A percentile compares a stretch with the other conserved stretches of the same genome.
Evolutionary conservation across 345 rosid genomes (phyloP).

Genomic region (Hibiscus trionum): DNA sequence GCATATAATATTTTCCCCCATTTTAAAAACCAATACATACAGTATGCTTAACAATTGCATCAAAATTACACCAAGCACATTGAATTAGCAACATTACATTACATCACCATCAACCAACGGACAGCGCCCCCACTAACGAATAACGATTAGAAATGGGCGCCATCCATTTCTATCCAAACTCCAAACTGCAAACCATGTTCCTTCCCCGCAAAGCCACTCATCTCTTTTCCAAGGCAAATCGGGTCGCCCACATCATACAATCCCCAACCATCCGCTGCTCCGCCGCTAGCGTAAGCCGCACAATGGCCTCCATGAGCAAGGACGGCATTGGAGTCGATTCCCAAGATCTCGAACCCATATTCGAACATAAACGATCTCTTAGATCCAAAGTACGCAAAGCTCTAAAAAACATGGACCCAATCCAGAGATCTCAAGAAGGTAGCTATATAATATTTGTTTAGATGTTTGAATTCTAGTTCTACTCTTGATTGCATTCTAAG

Average conservation of each 20-base stretch:
- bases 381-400: constrained; percentile 62
- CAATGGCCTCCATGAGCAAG: constrained; percentile 11
- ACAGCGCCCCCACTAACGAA: background rate
- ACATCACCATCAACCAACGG: background rate
- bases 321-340: constrained; percentile 6
- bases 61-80: no score
- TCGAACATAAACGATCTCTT: constrained; percentile 52
- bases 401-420: constrained; percentile 66
- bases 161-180: constrained; percentile 5
- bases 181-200: constrained; percentile 1
- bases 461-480: background rate
- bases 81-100: no score
- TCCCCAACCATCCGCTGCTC: background rate
- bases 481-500: background rate
- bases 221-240: background rate
- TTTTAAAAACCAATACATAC: no score
- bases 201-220: background rate
- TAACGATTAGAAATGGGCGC: background rate
- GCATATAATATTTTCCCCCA: no score
- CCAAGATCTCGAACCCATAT: constrained; percentile 40
- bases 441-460: background rate
- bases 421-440: constrained; percentile 71
- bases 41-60: no score
- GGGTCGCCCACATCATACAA: background rate
- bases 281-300: background rate